Conservation (phyloP, 1,139 yeast species). For the Suhomyces bokatorum region DNA sequence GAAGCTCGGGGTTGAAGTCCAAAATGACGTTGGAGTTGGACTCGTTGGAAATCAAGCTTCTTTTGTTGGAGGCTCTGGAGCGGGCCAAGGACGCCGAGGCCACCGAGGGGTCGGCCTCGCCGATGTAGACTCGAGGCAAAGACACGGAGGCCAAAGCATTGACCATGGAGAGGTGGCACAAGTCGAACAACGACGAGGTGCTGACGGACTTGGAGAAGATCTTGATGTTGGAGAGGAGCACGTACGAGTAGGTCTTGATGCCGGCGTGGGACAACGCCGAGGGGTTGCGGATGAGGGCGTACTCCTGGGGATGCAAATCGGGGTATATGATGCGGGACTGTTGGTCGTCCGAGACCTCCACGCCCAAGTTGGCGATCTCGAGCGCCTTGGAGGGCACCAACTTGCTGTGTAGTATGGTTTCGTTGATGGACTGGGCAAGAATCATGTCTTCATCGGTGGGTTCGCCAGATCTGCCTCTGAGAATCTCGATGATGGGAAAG, state of each 20-base stretch:
- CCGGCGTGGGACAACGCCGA: conserved; percentile 21
- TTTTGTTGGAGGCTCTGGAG: conserved; percentile 46
- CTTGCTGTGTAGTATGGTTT: conserved; percentile 56
- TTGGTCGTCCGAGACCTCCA: conserved; percentile 45
- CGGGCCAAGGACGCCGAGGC: conserved; percentile 40
- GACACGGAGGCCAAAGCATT: conserved; percentile 60
- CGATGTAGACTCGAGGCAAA: conserved; percentile 68
- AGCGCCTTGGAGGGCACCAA: conserved; percentile 49
- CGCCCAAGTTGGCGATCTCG: conserved; percentile 48
- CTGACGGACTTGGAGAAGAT: conserved; percentile 80
- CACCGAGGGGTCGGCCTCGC: conserved; percentile 34
- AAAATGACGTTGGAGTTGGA: conserved; percentile 31
- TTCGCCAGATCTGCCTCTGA: conserved; percentile 74
- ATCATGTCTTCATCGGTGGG: conserved; percentile 93
- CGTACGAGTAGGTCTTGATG: conserved; percentile 52
- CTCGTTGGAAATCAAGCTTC: conserved; percentile 23
- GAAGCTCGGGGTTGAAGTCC: conserved; percentile 27
- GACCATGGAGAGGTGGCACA: conserved; percentile 69
- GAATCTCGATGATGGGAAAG: conserved; percentile 79
- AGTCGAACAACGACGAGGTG: conserved; percentile 58
- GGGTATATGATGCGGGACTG: conserved; percentile 31
- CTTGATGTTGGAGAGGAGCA: conserved; percentile 70
- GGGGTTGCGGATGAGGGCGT: conserved; percentile 18
- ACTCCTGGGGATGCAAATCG: conserved; percentile 29
- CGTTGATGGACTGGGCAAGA: conserved; percentile 67